These are phyloP conservation scores for Viola pubescens DNA, from an alignment of 441 rosid species.

Conservation along the genomic window DNA sequence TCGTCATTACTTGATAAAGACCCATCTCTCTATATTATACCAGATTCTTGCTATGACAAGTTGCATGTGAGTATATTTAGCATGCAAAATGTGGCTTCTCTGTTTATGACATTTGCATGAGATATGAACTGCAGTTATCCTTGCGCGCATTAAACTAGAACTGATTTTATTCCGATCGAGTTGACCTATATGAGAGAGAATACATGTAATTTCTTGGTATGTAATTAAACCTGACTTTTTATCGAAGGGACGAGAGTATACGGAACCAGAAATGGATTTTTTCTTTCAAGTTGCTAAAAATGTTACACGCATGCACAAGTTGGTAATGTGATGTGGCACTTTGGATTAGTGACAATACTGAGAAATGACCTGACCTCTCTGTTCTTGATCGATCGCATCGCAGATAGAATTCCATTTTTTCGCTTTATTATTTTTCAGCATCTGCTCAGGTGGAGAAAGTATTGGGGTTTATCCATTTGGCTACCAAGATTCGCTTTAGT, in stretches of 20 bases:
- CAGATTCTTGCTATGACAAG: not conserved
- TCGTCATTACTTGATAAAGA: conserved; percentile 9
- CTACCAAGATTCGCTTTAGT: not conserved
- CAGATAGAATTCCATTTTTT: not conserved
- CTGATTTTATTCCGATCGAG: too few relatives aligned
- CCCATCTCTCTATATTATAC: not conserved
- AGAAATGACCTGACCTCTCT: conserved; percentile 7
- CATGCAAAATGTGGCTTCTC: not conserved
- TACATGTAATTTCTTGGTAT: too few relatives aligned
- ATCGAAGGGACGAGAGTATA: too few relatives aligned
- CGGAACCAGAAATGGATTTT: too few relatives aligned
- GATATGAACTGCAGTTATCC: too few relatives aligned
- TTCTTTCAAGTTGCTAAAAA: too few relatives aligned
- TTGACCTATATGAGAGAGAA: too few relatives aligned
- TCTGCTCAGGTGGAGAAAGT: conserved; percentile 24
- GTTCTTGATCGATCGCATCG: not conserved
- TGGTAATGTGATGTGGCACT: not conserved
- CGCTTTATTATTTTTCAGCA: conserved; percentile 8
- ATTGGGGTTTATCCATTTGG: not conserved
- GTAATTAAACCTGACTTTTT: too few relatives aligned
- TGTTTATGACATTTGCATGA: not conserved
- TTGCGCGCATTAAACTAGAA: too few relatives aligned
- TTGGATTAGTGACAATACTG: not conserved
- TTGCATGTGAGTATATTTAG: not conserved
- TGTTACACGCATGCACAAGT: too few relatives aligned